phyloP scores from a whole-genome alignment of 2,329 filamentous ascomycete genomes.

The Neocatenulostroma microsporum region DNA sequence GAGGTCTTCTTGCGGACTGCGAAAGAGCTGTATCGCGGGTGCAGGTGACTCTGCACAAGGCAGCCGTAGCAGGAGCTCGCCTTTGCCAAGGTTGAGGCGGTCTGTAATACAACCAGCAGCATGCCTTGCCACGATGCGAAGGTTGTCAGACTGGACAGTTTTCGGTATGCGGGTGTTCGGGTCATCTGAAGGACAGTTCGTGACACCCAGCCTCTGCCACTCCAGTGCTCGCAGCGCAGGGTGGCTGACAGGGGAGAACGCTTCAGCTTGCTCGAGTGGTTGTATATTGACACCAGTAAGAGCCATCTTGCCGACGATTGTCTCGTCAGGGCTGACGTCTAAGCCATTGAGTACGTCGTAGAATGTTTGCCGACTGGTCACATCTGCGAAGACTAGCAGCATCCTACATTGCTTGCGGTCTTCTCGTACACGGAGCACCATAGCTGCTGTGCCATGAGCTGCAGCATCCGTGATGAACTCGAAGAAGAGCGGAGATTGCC shows the following conservation, averaged over 20 bases:
- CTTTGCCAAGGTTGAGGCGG: conserved; percentile 63
- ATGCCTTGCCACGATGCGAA: conserved; percentile 66
- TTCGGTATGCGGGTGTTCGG: conserved; percentile 51
- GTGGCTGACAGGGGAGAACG: conserved; percentile 32
- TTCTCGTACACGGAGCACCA: conserved; percentile 64
- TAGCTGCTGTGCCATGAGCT: conserved; percentile 60
- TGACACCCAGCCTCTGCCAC: conserved; percentile 62
- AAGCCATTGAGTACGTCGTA: conserved; percentile 68
- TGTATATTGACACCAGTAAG: conserved; percentile 60
- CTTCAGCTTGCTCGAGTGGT: conserved; percentile 43
- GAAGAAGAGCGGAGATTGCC: conserved; percentile 64
- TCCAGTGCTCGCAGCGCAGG: conserved; percentile 38
- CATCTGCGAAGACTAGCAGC: conserved; percentile 67
- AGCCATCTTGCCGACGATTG: conserved; percentile 59
- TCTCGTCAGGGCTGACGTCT: conserved; percentile 59
- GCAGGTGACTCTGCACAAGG: conserved; percentile 30
- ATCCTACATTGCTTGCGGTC: conserved; percentile 60
- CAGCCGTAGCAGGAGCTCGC: conserved; percentile 42
- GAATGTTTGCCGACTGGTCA: conserved; percentile 61
- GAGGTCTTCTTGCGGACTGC: conserved; percentile 68
- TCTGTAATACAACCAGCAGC: conserved; percentile 73
- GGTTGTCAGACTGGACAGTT: conserved; percentile 66
- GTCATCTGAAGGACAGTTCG: conserved; percentile 60
- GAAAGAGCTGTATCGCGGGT: conserved; percentile 58
- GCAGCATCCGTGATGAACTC: conserved; percentile 53